phyloP scores from a whole-genome alignment of 805 yeast species.

The Myxozyma udenii region DNA sequence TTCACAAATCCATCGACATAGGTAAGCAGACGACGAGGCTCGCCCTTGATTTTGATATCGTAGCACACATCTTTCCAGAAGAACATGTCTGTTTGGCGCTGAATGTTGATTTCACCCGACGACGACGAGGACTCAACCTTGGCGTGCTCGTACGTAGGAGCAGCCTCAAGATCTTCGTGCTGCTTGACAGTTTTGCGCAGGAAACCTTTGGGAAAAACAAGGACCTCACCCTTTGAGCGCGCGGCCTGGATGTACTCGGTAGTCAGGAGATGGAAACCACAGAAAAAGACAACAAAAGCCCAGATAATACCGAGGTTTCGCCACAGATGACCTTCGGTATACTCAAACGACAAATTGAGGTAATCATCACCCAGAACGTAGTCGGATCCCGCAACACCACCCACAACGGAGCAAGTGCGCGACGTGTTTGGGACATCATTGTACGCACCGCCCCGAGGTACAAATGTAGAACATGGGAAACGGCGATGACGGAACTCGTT shows the following conservation, averaged over 20 bases:
- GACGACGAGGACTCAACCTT: constrained; percentile 11
- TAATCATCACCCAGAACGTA: constrained; percentile 54
- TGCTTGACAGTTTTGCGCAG: constrained; percentile 13
- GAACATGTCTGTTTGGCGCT: constrained; percentile 48
- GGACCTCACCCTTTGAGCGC: constrained; percentile 26
- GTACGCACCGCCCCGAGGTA: constrained; percentile 48
- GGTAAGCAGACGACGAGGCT: constrained; percentile 57
- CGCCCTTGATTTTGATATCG: constrained; percentile 61
- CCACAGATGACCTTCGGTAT: constrained; percentile 53
- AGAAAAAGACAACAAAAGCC: constrained; percentile 55
- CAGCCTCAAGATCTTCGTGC: constrained; percentile 23
- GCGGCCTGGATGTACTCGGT: constrained; percentile 51
- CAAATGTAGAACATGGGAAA: constrained; percentile 41
- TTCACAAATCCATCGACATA: constrained; percentile 79
- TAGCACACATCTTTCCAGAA: constrained; percentile 77
- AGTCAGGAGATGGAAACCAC: constrained; percentile 50
- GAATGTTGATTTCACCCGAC: constrained; percentile 16
- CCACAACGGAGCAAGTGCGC: constrained; percentile 56
- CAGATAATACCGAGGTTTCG: constrained; percentile 58
- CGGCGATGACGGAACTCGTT: constrained; percentile 47
- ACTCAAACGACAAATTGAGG: constrained; percentile 45
- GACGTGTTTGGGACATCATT: constrained; percentile 36
- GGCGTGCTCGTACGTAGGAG: constrained; percentile 10
- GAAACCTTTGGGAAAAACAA: constrained; percentile 21
- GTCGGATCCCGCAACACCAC: constrained; percentile 52